Conservation (phyloP, 2,329 filamentous ascomycete genomes). For the Onygenales sp. region DNA sequence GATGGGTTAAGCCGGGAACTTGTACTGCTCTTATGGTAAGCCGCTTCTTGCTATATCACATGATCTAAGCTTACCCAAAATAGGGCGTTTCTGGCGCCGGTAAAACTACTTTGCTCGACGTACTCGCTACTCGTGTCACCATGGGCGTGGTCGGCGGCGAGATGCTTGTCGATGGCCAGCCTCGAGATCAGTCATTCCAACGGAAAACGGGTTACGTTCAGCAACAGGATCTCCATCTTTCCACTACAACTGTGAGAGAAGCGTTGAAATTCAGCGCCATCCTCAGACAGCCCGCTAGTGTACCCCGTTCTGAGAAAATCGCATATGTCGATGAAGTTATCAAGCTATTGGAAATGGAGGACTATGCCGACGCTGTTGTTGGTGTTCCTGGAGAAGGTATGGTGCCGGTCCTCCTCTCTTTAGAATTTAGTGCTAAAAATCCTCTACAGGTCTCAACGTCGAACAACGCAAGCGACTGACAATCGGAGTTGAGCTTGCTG, state of each 20-base stretch:
- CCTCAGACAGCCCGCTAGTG: constrained; percentile 68
- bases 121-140: constrained; percentile 71
- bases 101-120: constrained; percentile 83
- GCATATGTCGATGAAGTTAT: constrained; percentile 87
- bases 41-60: not conserved
- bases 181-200: constrained; percentile 66
- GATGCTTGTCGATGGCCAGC: constrained; percentile 68
- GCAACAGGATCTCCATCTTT: constrained; percentile 49
- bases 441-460: constrained; percentile 40
- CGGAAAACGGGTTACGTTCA: constrained; percentile 69
- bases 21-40: constrained; percentile 72
- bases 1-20: constrained; percentile 89
- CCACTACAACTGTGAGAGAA: constrained; percentile 78
- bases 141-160: constrained; percentile 83
- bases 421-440: not conserved
- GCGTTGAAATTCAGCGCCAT: constrained; percentile 78
- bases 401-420: not conserved
- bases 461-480: constrained; percentile 71
- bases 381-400: constrained; percentile 77
- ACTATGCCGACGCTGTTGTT: constrained; percentile 81
- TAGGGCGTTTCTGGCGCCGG: constrained; percentile 74
- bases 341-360: constrained; percentile 78
- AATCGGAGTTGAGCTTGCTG: constrained; percentile 88
- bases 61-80: not conserved
- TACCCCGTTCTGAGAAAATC: constrained; percentile 65